Evolutionary conservation across 108 stramenopile species (phyloP).

Genomic region (Skeletonema potamos): DNA sequence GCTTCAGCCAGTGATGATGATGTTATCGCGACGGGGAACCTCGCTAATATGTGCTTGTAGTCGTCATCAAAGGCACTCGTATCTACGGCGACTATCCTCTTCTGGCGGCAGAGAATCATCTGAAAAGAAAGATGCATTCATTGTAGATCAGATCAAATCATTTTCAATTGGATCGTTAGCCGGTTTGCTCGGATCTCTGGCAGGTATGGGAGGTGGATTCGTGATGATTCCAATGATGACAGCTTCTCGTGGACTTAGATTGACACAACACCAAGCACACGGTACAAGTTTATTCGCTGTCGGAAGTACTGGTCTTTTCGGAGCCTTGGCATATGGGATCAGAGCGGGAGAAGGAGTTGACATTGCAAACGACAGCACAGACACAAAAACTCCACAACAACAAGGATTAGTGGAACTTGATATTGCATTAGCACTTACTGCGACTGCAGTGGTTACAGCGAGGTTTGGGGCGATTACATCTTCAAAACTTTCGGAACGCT

Average conservation of each 20-base stretch:
- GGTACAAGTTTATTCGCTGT: constrained; percentile 91
- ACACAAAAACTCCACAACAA: background rate
- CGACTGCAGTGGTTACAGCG: constrained; percentile 79
- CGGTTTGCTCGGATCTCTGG: constrained; percentile 78
- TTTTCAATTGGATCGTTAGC: constrained; percentile 77
- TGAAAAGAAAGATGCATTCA: background rate
- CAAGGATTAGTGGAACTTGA: constrained; percentile 72
- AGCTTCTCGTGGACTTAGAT: constrained; percentile 45
- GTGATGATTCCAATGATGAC: constrained; percentile 83
- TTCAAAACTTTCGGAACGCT: constrained; percentile 37
- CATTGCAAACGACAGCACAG: background rate
- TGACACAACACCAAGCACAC: constrained; percentile 91
- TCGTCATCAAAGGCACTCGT: background rate
- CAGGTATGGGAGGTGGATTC: constrained; percentile 94
- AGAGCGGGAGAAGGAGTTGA: background rate
- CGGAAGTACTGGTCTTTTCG: constrained; percentile 85
- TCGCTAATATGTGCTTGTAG: background rate
- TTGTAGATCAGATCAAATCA: constrained; percentile 34
- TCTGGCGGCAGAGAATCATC: background rate
- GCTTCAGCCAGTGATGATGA: too few species aligned
- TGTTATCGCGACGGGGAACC: background rate
- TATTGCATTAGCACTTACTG: constrained; percentile 68
- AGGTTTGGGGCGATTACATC: constrained; percentile 69
- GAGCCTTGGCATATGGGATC: constrained; percentile 73
- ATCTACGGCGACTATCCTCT: background rate